Evolutionary conservation across 768 basidiomycete species (phyloP).

Genomic region (Xerocomellus dryophilus): DNA sequence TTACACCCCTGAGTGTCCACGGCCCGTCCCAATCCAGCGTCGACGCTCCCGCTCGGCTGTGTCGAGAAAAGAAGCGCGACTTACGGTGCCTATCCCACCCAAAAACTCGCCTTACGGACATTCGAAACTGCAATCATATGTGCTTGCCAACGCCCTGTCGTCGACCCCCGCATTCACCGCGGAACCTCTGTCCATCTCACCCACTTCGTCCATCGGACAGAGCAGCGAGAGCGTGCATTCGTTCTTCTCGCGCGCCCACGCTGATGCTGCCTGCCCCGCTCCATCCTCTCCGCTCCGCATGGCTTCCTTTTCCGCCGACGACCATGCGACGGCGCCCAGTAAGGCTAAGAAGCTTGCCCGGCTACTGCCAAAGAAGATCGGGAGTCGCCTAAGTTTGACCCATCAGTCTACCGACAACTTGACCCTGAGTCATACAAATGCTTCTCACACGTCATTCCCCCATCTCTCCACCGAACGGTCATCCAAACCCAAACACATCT

Average conservation of each 20-base stretch:
- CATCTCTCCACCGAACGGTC: slow-evolving; percentile 23
- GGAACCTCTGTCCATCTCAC: slow-evolving; percentile 27
- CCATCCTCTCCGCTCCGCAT: slow-evolving; percentile 29
- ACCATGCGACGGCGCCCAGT: slow-evolving; percentile 13
- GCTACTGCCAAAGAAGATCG: slow-evolving; percentile 32
- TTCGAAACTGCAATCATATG: slow-evolving; percentile 26
- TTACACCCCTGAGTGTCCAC: slow-evolving; percentile 7
- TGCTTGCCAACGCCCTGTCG: slow-evolving; percentile 20
- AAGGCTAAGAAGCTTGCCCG: slow-evolving; percentile 31
- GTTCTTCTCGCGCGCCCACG: slow-evolving; percentile 17
- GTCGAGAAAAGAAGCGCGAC: slow-evolving; percentile 31
- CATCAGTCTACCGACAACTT: slow-evolving; percentile 30
- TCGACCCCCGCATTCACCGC: slow-evolving; percentile 30
- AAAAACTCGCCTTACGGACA: slow-evolving; percentile 34
- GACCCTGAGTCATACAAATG: slow-evolving; percentile 20
- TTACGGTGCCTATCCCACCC: slow-evolving; percentile 21
- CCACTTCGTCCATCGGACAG: slow-evolving; percentile 25
- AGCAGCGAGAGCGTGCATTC: slow-evolving; percentile 29
- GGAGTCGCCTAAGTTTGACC: slow-evolving; percentile 27
- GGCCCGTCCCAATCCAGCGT: slow-evolving; percentile 27
- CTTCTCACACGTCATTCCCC: slow-evolving; percentile 29
- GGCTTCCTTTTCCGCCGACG: slow-evolving; percentile 26
- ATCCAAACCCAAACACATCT: slow-evolving; percentile 23
- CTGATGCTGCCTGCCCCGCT: slow-evolving; percentile 17
- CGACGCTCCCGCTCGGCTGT: slow-evolving; percentile 34